Evolutionary conservation across 148 eudicot genomes (phyloP).

Genomic region (Simmondsia chinensis): DNA sequence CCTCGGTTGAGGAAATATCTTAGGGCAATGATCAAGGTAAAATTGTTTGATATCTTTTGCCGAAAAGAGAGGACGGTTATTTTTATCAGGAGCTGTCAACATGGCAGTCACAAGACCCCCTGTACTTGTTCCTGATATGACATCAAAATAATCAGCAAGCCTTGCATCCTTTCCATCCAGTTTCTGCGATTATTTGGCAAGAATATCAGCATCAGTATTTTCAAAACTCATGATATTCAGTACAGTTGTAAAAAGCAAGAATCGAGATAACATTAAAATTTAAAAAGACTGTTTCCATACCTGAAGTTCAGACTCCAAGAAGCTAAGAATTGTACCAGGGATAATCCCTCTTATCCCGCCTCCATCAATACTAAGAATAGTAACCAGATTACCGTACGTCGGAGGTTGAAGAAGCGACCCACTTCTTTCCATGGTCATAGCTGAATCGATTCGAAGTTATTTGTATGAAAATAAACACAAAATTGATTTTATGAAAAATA

Average conservation of each 20-base stretch:
- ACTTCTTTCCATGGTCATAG: slow-evolving; percentile 25
- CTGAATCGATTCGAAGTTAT: no score
- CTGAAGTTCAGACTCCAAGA: slow-evolving; percentile 26
- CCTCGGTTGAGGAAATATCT: slow-evolving; percentile 30
- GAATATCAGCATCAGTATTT: neutral
- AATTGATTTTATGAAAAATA: no score
- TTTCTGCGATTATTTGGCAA: slow-evolving; percentile 8
- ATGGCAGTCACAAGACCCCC: slow-evolving; percentile 37
- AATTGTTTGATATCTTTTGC: slow-evolving; percentile 35
- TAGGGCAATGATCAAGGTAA: slow-evolving; percentile 33
- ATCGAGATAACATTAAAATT: neutral
- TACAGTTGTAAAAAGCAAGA: neutral
- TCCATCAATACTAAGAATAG: slow-evolving; percentile 32
- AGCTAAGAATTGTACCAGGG: slow-evolving; percentile 16
- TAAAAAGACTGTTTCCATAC: neutral
- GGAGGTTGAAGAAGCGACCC: slow-evolving; percentile 20
- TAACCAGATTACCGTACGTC: slow-evolving; percentile 25
- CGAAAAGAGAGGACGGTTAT: slow-evolving; percentile 30
- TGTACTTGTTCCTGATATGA: slow-evolving; percentile 40
- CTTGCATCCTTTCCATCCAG: slow-evolving; percentile 38
- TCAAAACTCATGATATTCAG: neutral
- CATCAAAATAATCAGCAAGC: slow-evolving; percentile 40
- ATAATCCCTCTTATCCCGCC: slow-evolving; percentile 33
- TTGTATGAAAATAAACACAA: no score
- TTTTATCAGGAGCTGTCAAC: slow-evolving; percentile 28